These are phyloP conservation scores for Xerophyta viscosa DNA, from an alignment of 106 monocot genomes.

Conservation along the genomic window DNA sequence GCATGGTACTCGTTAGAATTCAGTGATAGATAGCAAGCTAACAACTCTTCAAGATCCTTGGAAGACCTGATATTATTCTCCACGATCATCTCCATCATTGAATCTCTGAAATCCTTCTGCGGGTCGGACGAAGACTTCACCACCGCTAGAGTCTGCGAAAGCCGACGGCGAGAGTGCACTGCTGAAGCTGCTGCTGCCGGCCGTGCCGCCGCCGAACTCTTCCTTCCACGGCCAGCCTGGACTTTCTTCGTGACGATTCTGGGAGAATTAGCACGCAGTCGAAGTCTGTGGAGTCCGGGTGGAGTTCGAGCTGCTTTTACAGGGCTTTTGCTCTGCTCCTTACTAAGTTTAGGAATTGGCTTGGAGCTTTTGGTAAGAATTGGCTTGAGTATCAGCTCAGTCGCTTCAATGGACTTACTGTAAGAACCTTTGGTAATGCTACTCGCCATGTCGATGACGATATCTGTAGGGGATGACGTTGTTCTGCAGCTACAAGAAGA, in stretches of 20 bases:
- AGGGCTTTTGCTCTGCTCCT: constrained; percentile 1
- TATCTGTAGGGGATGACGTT: constrained; percentile 14
- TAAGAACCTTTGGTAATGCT: background rate
- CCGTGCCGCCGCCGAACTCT: too few relatives aligned
- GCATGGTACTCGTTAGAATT: constrained; percentile 77
- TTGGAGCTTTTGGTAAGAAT: constrained; percentile 40
- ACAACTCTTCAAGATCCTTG: constrained; percentile 66
- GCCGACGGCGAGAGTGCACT: constrained; percentile 2
- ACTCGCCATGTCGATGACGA: constrained; percentile 11
- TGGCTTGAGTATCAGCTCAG: constrained; percentile 31
- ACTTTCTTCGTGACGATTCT: background rate
- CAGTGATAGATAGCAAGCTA: constrained; percentile 71
- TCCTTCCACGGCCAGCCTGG: background rate
- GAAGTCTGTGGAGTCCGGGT: background rate
- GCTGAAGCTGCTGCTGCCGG: too few relatives aligned
- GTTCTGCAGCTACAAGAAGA: constrained; percentile 3
- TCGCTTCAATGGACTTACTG: background rate
- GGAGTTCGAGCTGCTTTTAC: background rate
- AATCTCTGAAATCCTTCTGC: constrained; percentile 67
- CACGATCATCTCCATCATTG: constrained; percentile 91
- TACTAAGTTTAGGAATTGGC: background rate
- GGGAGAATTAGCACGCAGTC: background rate
- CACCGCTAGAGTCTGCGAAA: constrained; percentile 45
- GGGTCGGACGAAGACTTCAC: constrained; percentile 69
- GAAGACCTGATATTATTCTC: constrained; percentile 46